A percentile compares a stretch with the other conserved stretches of the same genome.
Evolutionary conservation across 2,329 filamentous ascomycete species (phyloP).

Genomic region (Lachnum nothofagi): DNA sequence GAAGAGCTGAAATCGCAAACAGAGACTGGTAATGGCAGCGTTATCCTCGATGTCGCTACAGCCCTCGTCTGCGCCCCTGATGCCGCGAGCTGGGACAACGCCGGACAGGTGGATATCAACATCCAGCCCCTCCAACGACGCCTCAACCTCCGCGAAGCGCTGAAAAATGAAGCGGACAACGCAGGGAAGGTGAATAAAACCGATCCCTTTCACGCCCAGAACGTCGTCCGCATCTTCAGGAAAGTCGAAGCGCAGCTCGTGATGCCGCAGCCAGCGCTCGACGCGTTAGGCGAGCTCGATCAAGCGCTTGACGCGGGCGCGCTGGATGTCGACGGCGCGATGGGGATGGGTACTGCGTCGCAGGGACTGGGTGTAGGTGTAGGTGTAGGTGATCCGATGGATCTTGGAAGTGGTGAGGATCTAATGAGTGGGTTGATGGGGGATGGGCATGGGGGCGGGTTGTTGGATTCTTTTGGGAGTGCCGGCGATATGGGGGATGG

Average conservation of each 20-base stretch:
- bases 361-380: constrained; percentile 5
- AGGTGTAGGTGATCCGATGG: constrained; percentile 4
- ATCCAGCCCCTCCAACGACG: constrained; percentile 24
- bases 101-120: constrained; percentile 9
- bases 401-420: constrained; percentile 9
- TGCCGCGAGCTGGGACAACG: constrained; percentile 31
- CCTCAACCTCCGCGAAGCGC: constrained; percentile 29
- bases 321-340: constrained; percentile 9
- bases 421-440: constrained; percentile 23
- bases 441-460: constrained; percentile 8
- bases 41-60: constrained; percentile 64
- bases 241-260: constrained; percentile 29
- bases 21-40: constrained; percentile 52
- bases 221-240: constrained; percentile 28
- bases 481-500: constrained; percentile 17
- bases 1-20: constrained; percentile 63
- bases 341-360: constrained; percentile 6
- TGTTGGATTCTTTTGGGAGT: constrained; percentile 17
- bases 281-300: constrained; percentile 11
- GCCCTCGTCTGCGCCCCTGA: constrained; percentile 66
- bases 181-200: constrained; percentile 26
- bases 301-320: constrained; percentile 15
- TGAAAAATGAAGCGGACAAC: constrained; percentile 28
- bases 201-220: constrained; percentile 27
- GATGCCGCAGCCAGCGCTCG: constrained; percentile 18